A percentile compares a stretch with the other conserved stretches of the same genome.
phyloP scores from a whole-genome alignment of 1,284 basidiomycete species.

The Ceratobasidium sp. region DNA sequence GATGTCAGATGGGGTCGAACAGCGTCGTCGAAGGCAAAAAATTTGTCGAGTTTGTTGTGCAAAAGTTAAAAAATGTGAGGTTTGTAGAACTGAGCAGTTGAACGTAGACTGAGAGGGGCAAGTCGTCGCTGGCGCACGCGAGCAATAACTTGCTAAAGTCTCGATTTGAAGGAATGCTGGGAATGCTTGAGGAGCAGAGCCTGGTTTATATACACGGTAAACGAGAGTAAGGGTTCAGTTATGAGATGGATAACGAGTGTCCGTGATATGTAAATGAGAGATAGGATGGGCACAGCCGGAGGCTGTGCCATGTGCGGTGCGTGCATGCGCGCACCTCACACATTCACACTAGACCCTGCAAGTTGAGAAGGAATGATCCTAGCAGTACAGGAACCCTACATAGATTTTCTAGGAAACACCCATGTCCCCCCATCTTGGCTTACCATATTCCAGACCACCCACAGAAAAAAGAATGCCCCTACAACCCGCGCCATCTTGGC shows the following conservation, averaged over 20 bases:
- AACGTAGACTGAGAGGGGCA: background rate
- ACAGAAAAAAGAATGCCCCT: background rate
- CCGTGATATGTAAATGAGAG: background rate
- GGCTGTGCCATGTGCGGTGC: too few relatives aligned
- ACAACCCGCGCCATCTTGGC: background rate
- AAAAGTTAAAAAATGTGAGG: constrained; percentile 1
- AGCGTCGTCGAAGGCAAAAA: background rate
- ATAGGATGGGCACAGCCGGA: background rate
- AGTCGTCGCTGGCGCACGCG: background rate
- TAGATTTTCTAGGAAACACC: background rate
- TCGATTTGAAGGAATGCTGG: constrained; percentile 7
- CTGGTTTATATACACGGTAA: constrained; percentile 2
- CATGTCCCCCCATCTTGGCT: background rate
- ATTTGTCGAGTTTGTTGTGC: background rate
- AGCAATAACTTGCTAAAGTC: constrained; percentile 1
- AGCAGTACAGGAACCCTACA: constrained; percentile 5
- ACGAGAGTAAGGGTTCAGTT: background rate
- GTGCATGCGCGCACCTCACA: too few relatives aligned
- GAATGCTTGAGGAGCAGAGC: background rate
- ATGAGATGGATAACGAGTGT: constrained; percentile 5
- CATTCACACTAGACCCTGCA: too few relatives aligned
- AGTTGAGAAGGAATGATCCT: too few relatives aligned
- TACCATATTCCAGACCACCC: background rate
- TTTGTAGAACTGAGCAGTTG: background rate
- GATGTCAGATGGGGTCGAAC: background rate